Conservation (phyloP, 306 rosid genomes). For the Mucuna pruriens region DNA sequence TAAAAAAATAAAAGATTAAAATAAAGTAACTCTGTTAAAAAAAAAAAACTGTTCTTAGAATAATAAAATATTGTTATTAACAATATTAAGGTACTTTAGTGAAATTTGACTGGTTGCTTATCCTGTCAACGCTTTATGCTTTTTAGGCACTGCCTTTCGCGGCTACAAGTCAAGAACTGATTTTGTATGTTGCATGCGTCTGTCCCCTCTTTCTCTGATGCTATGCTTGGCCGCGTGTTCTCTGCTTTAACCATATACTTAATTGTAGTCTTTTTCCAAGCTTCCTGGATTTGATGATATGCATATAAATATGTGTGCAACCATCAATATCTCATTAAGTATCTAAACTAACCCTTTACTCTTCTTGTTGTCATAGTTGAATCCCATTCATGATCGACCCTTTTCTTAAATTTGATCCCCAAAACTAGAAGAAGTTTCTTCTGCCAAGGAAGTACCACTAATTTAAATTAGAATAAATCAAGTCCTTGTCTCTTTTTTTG, state of each 20-base stretch:
- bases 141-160: not conserved
- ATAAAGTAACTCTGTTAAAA: too few relatives aligned
- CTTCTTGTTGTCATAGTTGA: constrained; percentile 8
- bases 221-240: constrained; percentile 55
- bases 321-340: not conserved
- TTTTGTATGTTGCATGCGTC: not conserved
- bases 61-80: too few relatives aligned
- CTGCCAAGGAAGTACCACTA: not conserved
- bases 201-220: constrained; percentile 43
- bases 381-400: not conserved
- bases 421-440: not conserved
- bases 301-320: not conserved
- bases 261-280: constrained; percentile 3
- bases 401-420: not conserved
- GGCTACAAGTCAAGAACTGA: not conserved
- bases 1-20: too few relatives aligned
- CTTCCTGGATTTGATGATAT: not conserved
- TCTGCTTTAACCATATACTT: constrained; percentile 55
- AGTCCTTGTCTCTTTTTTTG: too few relatives aligned
- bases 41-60: too few relatives aligned
- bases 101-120: not conserved
- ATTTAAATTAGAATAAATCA: not conserved
- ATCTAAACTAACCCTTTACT: not conserved
- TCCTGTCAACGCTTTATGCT: not conserved
- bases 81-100: not conserved